Evolutionary conservation across 306 rosid genomes (phyloP), one percentile per base, ranked within the genome.

Genomic region (Mimosa pudica): DNA sequence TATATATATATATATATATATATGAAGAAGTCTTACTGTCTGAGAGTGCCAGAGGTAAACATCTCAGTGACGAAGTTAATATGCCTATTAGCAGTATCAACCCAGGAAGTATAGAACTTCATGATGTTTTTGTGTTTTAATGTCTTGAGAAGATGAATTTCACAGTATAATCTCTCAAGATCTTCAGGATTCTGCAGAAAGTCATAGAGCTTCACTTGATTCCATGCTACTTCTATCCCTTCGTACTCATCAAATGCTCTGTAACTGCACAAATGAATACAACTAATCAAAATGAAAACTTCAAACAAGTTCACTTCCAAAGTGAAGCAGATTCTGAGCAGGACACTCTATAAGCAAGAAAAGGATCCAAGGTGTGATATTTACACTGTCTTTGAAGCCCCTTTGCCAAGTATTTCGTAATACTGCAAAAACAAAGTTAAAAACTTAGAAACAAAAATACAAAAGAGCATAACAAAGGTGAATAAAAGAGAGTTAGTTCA

Each of bases 191-290:
- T 90, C 82, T 82, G 87, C 79, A 91, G 81, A 70, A 96, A 91
- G 45, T 96, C 98, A 20, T 82, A 75, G 48, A 96, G 92, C 84
- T 90, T 96, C 84, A 96, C 99, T 83, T 96, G 98, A 77, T 96
- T 96, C 99, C 99, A 96, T 58, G 99, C 99, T 41, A 96, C 99
- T 89, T 96, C 99, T 87, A 90, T 91, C 74, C 99, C 99, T 85
- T 91, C 89, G 80, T 91, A 93, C 84, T 96, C 99, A 83, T 96
- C 98, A 82, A 96, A 96, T 75, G 91, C 99, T 84, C 89, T 90
- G 69, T 88, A 96, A 13, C 99, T 96, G 86, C 82, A 87, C 48
- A 83, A 70, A 76, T 35, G 73, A 66, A 82, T 7, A 82, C 47
- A 35, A 24, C 77, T 24, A 77, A 64, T 10, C 1, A 57, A 80